phyloP scores from a whole-genome alignment of 192 early-diverging fungal species.

The Gryganskiella cystojenkinii region DNA sequence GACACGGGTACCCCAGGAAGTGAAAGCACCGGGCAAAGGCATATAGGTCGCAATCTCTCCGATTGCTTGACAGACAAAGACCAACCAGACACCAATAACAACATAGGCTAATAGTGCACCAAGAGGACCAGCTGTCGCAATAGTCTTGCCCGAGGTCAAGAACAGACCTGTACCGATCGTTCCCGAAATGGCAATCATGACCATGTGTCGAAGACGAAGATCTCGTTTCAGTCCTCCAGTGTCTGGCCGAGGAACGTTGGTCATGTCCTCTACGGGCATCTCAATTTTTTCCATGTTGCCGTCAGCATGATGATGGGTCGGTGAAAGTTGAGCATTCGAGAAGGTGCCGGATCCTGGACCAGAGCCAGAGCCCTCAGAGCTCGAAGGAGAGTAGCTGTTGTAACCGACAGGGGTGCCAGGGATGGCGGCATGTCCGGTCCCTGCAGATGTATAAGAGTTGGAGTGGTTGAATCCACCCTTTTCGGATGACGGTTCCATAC shows the following conservation, averaged over 20 bases:
- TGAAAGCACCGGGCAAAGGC: neutral
- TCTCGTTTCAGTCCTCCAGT: slow-evolving; percentile 52
- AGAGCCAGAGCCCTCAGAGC: too few species aligned
- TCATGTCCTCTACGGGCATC: neutral
- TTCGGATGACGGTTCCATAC: too few species aligned
- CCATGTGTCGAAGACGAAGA: slow-evolving; percentile 63
- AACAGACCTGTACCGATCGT: slow-evolving; percentile 3
- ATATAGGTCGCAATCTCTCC: neutral
- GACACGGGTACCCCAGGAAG: neutral
- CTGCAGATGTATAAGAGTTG: too few species aligned
- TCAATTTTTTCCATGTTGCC: neutral
- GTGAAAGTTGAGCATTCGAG: too few species aligned
- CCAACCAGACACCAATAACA: neutral
- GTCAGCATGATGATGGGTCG: too few species aligned
- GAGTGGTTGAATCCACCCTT: too few species aligned
- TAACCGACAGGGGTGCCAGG: too few species aligned
- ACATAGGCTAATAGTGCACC: slow-evolving; percentile 27
- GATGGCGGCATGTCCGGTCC: too few species aligned
- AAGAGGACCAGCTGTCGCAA: neutral
- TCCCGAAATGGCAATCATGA: slow-evolving; percentile 48
- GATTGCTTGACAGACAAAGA: slow-evolving; percentile 3
- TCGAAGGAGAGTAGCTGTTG: too few species aligned
- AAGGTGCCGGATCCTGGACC: too few species aligned
- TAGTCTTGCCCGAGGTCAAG: slow-evolving; percentile 2
- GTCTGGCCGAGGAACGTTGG: neutral